Evolutionary conservation across 2,329 filamentous ascomycete species (phyloP), one percentile per base, ranked within the genome.

Genomic region (Nigrograna mackinnonii): DNA sequence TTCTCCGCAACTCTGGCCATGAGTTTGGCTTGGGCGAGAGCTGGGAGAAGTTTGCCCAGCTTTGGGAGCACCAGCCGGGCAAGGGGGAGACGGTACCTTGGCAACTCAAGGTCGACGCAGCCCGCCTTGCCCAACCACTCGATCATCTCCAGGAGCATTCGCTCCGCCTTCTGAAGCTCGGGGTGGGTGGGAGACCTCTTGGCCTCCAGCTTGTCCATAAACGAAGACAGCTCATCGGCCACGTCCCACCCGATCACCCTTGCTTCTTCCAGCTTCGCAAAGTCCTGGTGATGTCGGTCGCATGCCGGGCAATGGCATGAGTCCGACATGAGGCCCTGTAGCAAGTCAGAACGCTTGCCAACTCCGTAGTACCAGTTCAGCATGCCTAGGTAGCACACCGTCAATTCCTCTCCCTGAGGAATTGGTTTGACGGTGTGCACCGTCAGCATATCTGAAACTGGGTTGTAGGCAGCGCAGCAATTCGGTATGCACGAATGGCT

Each of bases 221-320:
- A 9, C 9, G n/a, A 28, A n/a, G 24, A 9, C 24, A n/a, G 9
- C 24, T 28, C n/a, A 9, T 9, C 24, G 24, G 24, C 24, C 24
- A n/a, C 24, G 24, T n/a, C n/a, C 24, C 9, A 28, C 9, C n/a
- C n/a, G 24, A 9, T 28, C n/a, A 9, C n/a, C 24, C 9, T 28
- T n/a, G 24, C n/a, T 9, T 9, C 24, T n/a, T 9, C 24, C 9
- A 9, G 24, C 62, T 35, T 68, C 54, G 17, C 55, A 17, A 34
- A 41, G 26, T 26, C 19, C 3, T 11, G 16, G 28, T 39, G 39
- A 20, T 4, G 3, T 3, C 17, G 3, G 19, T 46, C 39, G 35
- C 44, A 46, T 24, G 44, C 44, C 5, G 30, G 35, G 20, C 44
- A 46, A 3, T n/a, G 7, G 35, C 39, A 42, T 5, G 5, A 16